phyloP scores from a whole-genome alignment of 768 basidiomycete genomes.

The Tephrocybe sp. region DNA sequence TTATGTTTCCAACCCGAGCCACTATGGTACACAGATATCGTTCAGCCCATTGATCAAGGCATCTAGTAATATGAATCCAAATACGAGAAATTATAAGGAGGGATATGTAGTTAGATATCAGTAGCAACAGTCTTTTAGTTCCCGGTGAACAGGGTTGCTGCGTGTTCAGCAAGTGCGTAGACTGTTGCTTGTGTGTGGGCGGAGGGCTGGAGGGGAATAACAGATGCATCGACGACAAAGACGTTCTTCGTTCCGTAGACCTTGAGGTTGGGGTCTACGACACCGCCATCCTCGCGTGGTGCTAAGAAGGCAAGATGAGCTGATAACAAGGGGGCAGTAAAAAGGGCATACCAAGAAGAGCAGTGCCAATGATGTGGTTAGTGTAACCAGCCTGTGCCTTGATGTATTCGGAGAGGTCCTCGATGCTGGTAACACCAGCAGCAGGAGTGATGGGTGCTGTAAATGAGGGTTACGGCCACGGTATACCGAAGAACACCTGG shows the following conservation, averaged over 20 bases:
- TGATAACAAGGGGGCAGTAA: background rate
- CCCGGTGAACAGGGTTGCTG: background rate
- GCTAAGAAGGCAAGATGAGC: background rate
- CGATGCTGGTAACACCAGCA: constrained; percentile 3
- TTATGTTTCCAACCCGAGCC: background rate
- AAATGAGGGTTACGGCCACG: background rate
- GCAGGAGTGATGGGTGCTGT: constrained; percentile 1
- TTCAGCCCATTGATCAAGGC: background rate
- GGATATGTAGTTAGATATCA: background rate
- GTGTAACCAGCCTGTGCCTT: background rate
- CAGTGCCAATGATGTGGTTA: constrained; percentile 3
- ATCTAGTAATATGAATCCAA: background rate
- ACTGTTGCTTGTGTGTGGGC: background rate
- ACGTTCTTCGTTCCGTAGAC: constrained; percentile 35
- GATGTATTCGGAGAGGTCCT: background rate
- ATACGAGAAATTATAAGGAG: background rate
- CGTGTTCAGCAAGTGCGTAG: background rate
- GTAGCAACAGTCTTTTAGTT: background rate
- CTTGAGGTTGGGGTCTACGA: constrained; percentile 40
- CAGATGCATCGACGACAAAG: background rate
- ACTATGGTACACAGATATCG: background rate
- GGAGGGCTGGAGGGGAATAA: background rate
- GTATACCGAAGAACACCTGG: background rate
- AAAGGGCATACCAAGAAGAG: background rate
- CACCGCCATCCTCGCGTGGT: constrained; percentile 20